A percentile compares a stretch with the other conserved stretches of the same genome.
Conservation (phyloP, 2,329 filamentous ascomycete genomes). For the Aspergillus sp. region DNA sequence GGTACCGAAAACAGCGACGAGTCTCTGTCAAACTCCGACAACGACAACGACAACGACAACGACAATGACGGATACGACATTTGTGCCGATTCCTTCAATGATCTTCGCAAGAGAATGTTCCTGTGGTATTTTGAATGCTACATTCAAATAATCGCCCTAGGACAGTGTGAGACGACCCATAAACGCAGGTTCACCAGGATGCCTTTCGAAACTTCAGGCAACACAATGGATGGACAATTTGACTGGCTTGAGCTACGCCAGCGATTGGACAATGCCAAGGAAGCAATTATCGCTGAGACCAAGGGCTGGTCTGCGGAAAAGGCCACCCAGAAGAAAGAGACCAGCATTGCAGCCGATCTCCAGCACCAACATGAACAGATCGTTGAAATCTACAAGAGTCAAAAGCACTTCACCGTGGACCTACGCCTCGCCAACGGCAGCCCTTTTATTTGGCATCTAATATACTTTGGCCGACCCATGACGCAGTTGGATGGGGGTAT, state of each 20-base stretch:
- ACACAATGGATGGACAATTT: slow-evolving; percentile 80
- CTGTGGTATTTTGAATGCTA: slow-evolving; percentile 95
- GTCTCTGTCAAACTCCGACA: slow-evolving; percentile 23
- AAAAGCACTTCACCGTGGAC: slow-evolving; percentile 63
- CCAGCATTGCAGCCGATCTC: slow-evolving; percentile 71
- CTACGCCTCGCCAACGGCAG: slow-evolving; percentile 70
- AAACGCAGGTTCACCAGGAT: slow-evolving; percentile 63
- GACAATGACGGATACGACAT: slow-evolving; percentile 7
- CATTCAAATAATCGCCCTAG: slow-evolving; percentile 55
- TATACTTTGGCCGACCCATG: slow-evolving; percentile 86
- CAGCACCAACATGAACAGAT: slow-evolving; percentile 79
- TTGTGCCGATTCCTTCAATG: slow-evolving; percentile 65
- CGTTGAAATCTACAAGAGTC: slow-evolving; percentile 62
- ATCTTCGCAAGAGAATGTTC: slow-evolving; percentile 83
- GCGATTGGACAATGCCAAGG: slow-evolving; percentile 61
- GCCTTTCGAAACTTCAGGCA: slow-evolving; percentile 73
- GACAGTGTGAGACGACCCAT: slow-evolving; percentile 51
- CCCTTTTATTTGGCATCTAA: slow-evolving; percentile 81
- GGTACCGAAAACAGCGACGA: slow-evolving; percentile 1
- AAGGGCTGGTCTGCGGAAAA: slow-evolving; percentile 59
- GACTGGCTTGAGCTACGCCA: slow-evolving; percentile 66
- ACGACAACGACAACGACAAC: slow-evolving; percentile 30
- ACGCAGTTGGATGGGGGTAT: slow-evolving; percentile 88
- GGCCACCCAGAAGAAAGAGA: slow-evolving; percentile 54
- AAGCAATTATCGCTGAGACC: slow-evolving; percentile 63